Base-by-base conservation (phyloP, 768 basidiomycete genomes). In the Suillus subalutaceus region DNA sequence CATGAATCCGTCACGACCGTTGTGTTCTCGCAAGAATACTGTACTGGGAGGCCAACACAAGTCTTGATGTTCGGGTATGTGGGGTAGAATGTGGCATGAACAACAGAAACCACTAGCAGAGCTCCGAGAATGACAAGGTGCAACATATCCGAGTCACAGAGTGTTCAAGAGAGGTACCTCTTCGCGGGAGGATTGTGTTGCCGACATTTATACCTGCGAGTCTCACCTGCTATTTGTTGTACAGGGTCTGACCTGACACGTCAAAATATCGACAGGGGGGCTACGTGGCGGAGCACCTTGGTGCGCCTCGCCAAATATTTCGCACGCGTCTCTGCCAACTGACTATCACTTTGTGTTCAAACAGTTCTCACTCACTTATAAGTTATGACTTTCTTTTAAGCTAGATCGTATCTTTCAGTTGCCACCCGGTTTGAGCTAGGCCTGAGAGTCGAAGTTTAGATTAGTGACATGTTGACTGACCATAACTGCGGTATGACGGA, bases 11-110 rank as follows among this genome's bases (percentile, higher is more conserved):
- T 70, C 67, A 90, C 82, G 2, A 70, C 72, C 0, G 86, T 85
- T 30, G 85, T 86, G 71, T 90, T 90, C 75, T 90, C 88, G 74
- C 88, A 90, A 1, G 87, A 89, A 71, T 83, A 89, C 53, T 82
- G 76, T 35, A 81, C 73, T 10, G 84, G 81, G 69, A 86, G 74
- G 59, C 73, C 78, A 40, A 79, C 69, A 66, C 88, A 90, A 16
- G 83, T 74, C 10, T 79, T 62, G 56, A 88, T 73, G 65, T 80
- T 79, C 4, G 87, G 86, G 68, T 73, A 71, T 30, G 76, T 66
- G 30, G 65, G 16, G 35, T 59, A 48, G 48, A 26, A 60, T 23
- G 61, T 38, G 37, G 77, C 75, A n/a, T 66, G 68, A 65, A 59
- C 66, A 10, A 61, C 10, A 30, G 69, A 67, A 12, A 63, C 46